Evolutionary conservation across 371 early-diverging fungal species (phyloP).

Genomic region (Funneliformis caledonium): DNA sequence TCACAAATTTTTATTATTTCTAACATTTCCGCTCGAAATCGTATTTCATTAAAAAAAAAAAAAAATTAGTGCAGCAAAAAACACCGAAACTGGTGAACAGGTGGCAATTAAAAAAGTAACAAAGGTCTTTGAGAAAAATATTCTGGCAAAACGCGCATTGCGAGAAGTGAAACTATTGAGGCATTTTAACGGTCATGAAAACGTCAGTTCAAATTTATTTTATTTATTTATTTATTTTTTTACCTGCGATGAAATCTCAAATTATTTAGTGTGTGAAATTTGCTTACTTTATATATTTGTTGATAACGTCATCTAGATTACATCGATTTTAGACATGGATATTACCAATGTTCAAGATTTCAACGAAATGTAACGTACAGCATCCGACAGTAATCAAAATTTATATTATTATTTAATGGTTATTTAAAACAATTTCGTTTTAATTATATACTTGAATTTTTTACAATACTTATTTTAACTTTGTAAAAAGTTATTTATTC

Average conservation of each 20-base stretch:
- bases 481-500: slow-evolving; percentile 65
- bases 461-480: neutral
- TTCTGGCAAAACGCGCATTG: slow-evolving; percentile 85
- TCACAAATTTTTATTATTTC: neutral
- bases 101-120: slow-evolving; percentile 93
- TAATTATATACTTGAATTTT: neutral
- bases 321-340: slow-evolving; percentile 79
- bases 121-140: slow-evolving; percentile 78
- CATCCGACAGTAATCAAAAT: slow-evolving; percentile 14
- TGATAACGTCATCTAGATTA: slow-evolving; percentile 51
- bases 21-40: neutral
- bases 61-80: slow-evolving; percentile 75
- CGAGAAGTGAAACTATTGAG: slow-evolving; percentile 90
- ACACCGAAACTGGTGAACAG: slow-evolving; percentile 77
- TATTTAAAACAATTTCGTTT: neutral
- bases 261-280: neutral
- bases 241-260: slow-evolving; percentile 24
- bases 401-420: slow-evolving; percentile 13
- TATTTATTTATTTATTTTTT: neutral
- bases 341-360: slow-evolving; percentile 69
- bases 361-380: slow-evolving; percentile 78
- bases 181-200: slow-evolving; percentile 90
- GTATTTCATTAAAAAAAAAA: neutral
- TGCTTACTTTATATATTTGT: no score
- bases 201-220: slow-evolving; percentile 55